These are phyloP conservation scores for Xylaria digitata DNA, from an alignment of 2,329 filamentous ascomycete species.

Conservation along the genomic window DNA sequence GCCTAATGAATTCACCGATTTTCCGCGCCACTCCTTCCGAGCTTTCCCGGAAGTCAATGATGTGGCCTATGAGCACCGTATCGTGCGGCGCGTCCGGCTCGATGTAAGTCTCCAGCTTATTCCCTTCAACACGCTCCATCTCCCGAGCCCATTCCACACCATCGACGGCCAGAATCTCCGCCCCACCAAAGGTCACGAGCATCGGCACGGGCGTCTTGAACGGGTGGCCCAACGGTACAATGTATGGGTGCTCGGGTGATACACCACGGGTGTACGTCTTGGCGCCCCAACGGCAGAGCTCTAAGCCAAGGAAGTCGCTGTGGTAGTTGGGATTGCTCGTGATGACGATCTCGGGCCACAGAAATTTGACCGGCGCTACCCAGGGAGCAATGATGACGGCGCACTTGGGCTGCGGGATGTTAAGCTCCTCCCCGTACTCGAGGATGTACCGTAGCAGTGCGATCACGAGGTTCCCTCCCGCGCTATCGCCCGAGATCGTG, in stretches of 20 bases:
- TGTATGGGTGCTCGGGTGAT: constrained; percentile 51
- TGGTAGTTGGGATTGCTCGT: constrained; percentile 39
- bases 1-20: constrained; percentile 43
- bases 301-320: constrained; percentile 55
- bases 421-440: constrained; percentile 51
- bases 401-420: constrained; percentile 46
- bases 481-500: constrained; percentile 60
- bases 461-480: constrained; percentile 60
- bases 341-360: constrained; percentile 32
- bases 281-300: constrained; percentile 58
- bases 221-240: constrained; percentile 41
- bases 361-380: constrained; percentile 40
- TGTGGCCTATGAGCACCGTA: constrained; percentile 54
- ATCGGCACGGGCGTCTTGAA: constrained; percentile 44
- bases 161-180: constrained; percentile 51
- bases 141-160: constrained; percentile 69
- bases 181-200: constrained; percentile 40
- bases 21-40: constrained; percentile 39
- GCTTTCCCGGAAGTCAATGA: constrained; percentile 56
- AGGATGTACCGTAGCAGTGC: constrained; percentile 59
- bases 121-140: constrained; percentile 42
- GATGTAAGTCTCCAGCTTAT: constrained; percentile 53
- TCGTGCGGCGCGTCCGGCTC: constrained; percentile 59
- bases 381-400: constrained; percentile 51
- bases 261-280: constrained; percentile 49